These are phyloP conservation scores for Colletotrichum scovillei DNA, from an alignment of 2,329 filamentous ascomycete species.

Conservation along the genomic window DNA sequence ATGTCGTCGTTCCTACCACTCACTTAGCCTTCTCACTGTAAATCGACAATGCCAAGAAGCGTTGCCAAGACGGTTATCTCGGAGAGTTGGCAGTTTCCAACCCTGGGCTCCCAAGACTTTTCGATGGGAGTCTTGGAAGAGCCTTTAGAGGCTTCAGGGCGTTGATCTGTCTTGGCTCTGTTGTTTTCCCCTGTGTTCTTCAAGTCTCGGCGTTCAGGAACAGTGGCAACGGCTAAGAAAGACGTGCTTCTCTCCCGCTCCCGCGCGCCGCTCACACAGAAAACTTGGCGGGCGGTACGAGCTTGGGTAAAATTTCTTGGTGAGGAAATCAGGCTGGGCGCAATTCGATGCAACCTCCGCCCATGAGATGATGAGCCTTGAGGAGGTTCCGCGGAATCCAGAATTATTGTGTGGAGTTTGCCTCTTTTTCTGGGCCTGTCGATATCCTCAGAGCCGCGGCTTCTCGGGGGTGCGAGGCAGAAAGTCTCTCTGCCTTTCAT, in stretches of 20 bases:
- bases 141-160: not conserved
- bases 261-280: not conserved
- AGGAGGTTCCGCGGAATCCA: not conserved
- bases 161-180: constrained; percentile 18
- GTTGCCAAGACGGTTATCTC: constrained; percentile 29
- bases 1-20: not conserved
- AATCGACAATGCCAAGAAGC: constrained; percentile 13
- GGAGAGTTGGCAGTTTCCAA: constrained; percentile 8
- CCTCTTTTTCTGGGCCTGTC: not conserved
- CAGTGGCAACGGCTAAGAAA: not conserved
- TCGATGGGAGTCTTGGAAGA: not conserved
- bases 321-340: not conserved
- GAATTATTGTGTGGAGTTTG: not conserved
- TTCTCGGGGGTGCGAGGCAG: not conserved
- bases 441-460: not conserved
- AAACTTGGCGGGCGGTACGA: not conserved
- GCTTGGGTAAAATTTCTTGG: not conserved
- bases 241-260: not conserved
- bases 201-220: not conserved
- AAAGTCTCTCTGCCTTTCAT: not conserved
- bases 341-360: not conserved
- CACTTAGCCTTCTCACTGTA: not conserved
- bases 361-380: not conserved
- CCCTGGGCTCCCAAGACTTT: constrained; percentile 15
- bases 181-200: not conserved